Base-by-base conservation (phyloP, 768 basidiomycete genomes). In the Naganishia randhawae region DNA sequence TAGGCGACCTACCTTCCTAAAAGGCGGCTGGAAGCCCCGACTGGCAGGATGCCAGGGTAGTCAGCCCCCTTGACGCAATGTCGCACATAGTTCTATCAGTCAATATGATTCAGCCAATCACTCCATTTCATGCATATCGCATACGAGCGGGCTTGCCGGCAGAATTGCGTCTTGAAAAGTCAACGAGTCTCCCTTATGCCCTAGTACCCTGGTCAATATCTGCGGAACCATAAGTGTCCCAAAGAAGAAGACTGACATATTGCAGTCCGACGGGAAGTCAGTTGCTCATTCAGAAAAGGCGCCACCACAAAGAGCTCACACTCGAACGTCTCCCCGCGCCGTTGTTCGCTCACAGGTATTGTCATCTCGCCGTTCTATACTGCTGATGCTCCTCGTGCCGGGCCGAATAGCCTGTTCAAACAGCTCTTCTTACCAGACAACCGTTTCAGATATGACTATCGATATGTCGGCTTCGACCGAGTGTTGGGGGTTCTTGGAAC, bases 141-240 rank as follows among this genome's bases (percentile, higher is more conserved):
- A n/a, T n/a, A n/a, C n/a, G n/a, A n/a, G n/a, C 45, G 19, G 25
- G 45, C 86, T 76, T 70, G 91, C 91, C 74, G 85, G 81, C 9
- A 96, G 77, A 8, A 93, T 75, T 6, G 91, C 92, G 42, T 90
- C 87, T 69, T 86, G 86, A 51, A 90, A 84, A 63, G 85, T 75
- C 2, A 95, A 82, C 70, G 87, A 82, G 9, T 80, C 73, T 9
- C 88, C 89, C 51, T 86, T 82, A 73, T 89, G 87, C 8, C 83
- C 83, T 50, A 96, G 86, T 8, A 96, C 92, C 22, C 87, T 82
- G 67, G 83, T 85, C 42, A 96, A 82, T 74, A 97, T 89, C 57
- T 85, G 85, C 7, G 92, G 92, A 73, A 93, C 91, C 84, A 94
- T 87, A 25, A 97, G 82, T 0, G 91, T 95, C 14, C 94, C 94